phyloP scores from a whole-genome alignment of 441 rosid genomes.

The Mallotus japonicus region DNA sequence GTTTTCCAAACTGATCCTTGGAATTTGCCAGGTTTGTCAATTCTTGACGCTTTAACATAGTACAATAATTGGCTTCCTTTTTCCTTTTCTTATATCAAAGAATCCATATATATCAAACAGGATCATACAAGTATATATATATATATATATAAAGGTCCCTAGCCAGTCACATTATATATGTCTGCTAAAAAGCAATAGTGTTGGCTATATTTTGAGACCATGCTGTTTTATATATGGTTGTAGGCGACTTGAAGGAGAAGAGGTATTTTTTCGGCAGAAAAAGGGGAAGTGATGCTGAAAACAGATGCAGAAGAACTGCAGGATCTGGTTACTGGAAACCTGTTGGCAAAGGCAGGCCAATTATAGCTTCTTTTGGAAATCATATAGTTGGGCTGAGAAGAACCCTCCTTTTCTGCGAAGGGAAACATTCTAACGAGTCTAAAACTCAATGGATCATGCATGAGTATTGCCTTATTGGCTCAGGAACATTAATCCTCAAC shows the following conservation, averaged over 20 bases:
- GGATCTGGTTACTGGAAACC: slow-evolving; percentile 93
- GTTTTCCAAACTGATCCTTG: slow-evolving; percentile 86
- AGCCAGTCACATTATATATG: background rate
- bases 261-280: slow-evolving; percentile 80
- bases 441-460: slow-evolving; percentile 93
- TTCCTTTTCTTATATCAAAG: too few relatives aligned
- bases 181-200: background rate
- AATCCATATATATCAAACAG: too few relatives aligned
- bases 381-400: slow-evolving; percentile 73
- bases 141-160: background rate
- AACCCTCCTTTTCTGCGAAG: slow-evolving; percentile 70
- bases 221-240: background rate
- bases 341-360: slow-evolving; percentile 63
- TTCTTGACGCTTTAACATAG: too few relatives aligned
- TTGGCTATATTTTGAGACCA: too few relatives aligned
- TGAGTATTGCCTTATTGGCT: slow-evolving; percentile 62
- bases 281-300: slow-evolving; percentile 62
- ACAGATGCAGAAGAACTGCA: slow-evolving; percentile 54
- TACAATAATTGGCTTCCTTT: too few relatives aligned
- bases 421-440: slow-evolving; percentile 54
- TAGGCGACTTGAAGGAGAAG: slow-evolving; percentile 69
- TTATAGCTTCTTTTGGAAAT: slow-evolving; percentile 45
- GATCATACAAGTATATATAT: too few relatives aligned
- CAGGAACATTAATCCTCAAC: slow-evolving; percentile 27
- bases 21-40: slow-evolving; percentile 72